These are phyloP conservation scores for Craspedostauros australis DNA, from an alignment of 108 stramenopile species.

Conservation along the genomic window DNA sequence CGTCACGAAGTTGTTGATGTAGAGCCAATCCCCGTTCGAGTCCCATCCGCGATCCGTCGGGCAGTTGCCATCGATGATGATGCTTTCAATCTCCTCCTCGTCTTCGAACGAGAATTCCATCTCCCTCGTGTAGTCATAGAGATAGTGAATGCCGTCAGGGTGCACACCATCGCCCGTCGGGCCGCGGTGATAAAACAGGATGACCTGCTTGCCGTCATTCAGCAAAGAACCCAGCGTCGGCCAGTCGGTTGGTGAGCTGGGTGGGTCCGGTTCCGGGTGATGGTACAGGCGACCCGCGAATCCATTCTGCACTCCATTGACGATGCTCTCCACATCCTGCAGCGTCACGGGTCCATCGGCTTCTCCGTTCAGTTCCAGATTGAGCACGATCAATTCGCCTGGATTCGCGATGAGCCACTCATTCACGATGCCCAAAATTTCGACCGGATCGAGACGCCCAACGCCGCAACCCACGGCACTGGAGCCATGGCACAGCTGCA, in stretches of 20 bases:
- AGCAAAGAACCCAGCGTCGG: conserved; percentile 52
- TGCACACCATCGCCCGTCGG: conserved; percentile 24
- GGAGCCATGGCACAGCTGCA: conserved; percentile 45
- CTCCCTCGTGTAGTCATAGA: conserved; percentile 40
- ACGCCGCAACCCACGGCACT: conserved; percentile 28
- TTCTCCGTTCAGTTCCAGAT: conserved; percentile 45
- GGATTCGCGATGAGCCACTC: conserved; percentile 42
- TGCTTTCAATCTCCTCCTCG: conserved; percentile 31
- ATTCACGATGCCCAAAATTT: conserved; percentile 41
- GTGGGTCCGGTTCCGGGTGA: conserved; percentile 1
- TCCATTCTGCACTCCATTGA: conserved; percentile 3
- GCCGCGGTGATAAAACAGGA: conserved; percentile 55
- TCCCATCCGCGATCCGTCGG: conserved; percentile 34
- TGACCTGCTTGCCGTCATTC: conserved; percentile 36
- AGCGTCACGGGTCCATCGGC: conserved; percentile 14
- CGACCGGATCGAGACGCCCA: conserved; percentile 37
- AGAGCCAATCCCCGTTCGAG: conserved; percentile 24
- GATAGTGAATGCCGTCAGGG: conserved; percentile 39
- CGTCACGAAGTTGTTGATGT: conserved; percentile 43
- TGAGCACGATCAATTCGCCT: conserved; percentile 42
- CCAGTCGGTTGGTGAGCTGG: conserved; percentile 29
- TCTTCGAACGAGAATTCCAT: conserved; percentile 39
- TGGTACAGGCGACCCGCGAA: conserved; percentile 5
- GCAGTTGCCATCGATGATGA: conserved; percentile 30
- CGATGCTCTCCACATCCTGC: conserved; percentile 10